Percentiles rank a stretch among this genome's conserved stretches.
phyloP scores from a whole-genome alignment of 2,329 filamentous ascomycete genomes.

The Rugonectria rugulosa region DNA sequence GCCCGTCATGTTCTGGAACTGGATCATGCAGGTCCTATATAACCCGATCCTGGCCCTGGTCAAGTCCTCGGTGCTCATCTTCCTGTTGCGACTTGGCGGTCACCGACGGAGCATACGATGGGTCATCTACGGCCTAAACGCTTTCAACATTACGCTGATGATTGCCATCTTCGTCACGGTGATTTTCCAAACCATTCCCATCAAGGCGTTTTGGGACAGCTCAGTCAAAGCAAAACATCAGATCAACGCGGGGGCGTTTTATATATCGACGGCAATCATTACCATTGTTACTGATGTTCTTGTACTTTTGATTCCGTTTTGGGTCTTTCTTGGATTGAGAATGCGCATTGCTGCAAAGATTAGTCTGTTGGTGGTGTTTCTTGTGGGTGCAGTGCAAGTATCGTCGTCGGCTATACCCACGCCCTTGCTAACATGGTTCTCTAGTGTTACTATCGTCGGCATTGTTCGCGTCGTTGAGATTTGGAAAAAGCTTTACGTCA shows the following conservation, averaged over 20 bases:
- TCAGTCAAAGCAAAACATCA: slow-evolving; percentile 13
- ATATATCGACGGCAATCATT: slow-evolving; percentile 46
- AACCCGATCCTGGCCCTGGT: slow-evolving; percentile 55
- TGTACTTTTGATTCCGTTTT: slow-evolving; percentile 48
- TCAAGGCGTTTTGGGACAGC: slow-evolving; percentile 45
- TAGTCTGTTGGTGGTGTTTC: slow-evolving; percentile 50
- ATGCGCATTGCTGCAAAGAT: slow-evolving; percentile 48
- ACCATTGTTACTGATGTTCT: slow-evolving; percentile 53
- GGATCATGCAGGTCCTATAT: slow-evolving; percentile 45
- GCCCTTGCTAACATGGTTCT: background rate
- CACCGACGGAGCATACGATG: slow-evolving; percentile 34
- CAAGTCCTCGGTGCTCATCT: slow-evolving; percentile 55
- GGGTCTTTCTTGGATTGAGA: slow-evolving; percentile 50
- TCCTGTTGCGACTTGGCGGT: slow-evolving; percentile 50
- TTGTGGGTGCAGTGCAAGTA: slow-evolving; percentile 48
- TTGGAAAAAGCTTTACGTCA: slow-evolving; percentile 26
- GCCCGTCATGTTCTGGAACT: slow-evolving; percentile 32
- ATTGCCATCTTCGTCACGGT: slow-evolving; percentile 47
- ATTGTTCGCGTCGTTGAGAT: slow-evolving; percentile 43
- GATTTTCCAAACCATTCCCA: slow-evolving; percentile 51
- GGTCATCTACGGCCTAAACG: slow-evolving; percentile 45
- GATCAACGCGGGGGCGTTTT: slow-evolving; percentile 44
- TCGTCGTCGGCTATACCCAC: background rate
- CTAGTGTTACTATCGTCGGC: slow-evolving; percentile 43
- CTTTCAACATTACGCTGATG: slow-evolving; percentile 37